A percentile compares a stretch with the other conserved stretches of the same genome.
Conservation (phyloP, 179 eudicot species). For the Camellia oleifera region DNA sequence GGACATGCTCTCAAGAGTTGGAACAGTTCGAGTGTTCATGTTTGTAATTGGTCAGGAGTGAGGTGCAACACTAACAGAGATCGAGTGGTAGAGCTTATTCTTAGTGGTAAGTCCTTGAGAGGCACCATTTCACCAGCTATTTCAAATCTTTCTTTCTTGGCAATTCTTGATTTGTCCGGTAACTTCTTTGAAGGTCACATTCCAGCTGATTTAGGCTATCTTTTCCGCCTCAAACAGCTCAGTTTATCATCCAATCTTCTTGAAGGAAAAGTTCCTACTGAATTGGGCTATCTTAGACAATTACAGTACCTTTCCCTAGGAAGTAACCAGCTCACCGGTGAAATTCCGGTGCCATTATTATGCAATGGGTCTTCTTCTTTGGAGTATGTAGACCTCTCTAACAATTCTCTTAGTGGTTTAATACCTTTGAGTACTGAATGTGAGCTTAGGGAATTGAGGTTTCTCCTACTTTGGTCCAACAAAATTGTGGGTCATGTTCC, state of each 20-base stretch:
- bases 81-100: constrained; percentile 53
- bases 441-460: constrained; percentile 50
- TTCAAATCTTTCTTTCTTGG: constrained; percentile 45
- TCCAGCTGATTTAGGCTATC: constrained; percentile 57
- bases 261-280: constrained; percentile 51
- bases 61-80: constrained; percentile 36
- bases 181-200: constrained; percentile 64
- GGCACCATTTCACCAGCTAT: constrained; percentile 67
- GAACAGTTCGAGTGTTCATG: constrained; percentile 44
- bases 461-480: constrained; percentile 77
- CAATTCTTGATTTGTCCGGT: constrained; percentile 55
- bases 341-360: constrained; percentile 47
- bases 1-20: constrained; percentile 42
- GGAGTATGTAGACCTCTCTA: constrained; percentile 75
- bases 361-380: constrained; percentile 52
- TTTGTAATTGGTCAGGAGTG: constrained; percentile 72
- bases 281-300: constrained; percentile 47
- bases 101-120: constrained; percentile 40
- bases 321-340: constrained; percentile 57
- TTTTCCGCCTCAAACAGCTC: constrained; percentile 46
- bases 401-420: constrained; percentile 62
- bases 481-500: constrained; percentile 57
- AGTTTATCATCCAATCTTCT: constrained; percentile 66
- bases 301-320: constrained; percentile 63
- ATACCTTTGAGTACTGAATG: constrained; percentile 60